Evolutionary conservation across 1,139 yeast genomes (phyloP).

Genomic region (Pichia cactophila): DNA sequence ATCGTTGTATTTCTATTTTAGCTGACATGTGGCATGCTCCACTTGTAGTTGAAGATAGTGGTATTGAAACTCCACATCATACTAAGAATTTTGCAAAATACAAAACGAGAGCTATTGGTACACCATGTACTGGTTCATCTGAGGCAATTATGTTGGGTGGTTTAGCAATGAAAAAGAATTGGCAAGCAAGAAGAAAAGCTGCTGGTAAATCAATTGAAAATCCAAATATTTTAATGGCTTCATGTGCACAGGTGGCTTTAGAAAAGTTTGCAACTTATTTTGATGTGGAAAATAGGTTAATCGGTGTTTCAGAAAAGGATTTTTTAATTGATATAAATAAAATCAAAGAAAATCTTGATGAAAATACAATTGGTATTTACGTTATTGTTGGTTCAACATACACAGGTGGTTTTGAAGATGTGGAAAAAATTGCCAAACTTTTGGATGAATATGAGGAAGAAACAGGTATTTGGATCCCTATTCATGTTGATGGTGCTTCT

Average conservation of each 20-base stretch:
- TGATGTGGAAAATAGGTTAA: constrained; percentile 78
- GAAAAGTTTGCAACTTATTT: constrained; percentile 92
- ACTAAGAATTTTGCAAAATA: constrained; percentile 5
- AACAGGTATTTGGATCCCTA: constrained; percentile 62
- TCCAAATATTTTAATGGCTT: constrained; percentile 91
- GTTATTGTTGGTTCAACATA: constrained; percentile 87
- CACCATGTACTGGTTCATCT: constrained; percentile 90
- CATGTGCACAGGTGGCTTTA: constrained; percentile 89
- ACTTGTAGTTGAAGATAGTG: constrained; percentile 21
- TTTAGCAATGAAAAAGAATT: constrained; percentile 78
- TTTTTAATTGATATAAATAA: constrained; percentile 57
- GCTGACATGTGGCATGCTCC: constrained; percentile 81
- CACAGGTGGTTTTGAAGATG: constrained; percentile 88
- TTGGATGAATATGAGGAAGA: constrained; percentile 64
- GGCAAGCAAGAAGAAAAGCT: constrained; percentile 64
- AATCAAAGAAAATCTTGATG: constrained; percentile 64
- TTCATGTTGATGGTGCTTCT: constrained; percentile 91
- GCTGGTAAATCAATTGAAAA: constrained; percentile 52
- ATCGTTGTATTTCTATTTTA: constrained; percentile 74
- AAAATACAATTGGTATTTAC: constrained; percentile 87
- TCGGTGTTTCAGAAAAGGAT: constrained; percentile 56
- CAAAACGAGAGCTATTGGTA: constrained; percentile 54
- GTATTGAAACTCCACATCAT: constrained; percentile 12
- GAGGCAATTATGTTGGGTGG: constrained; percentile 95
- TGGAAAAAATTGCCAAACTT: constrained; percentile 47